Evolutionary conservation across 768 basidiomycete genomes (phyloP), one percentile per base, ranked within the genome.

Genomic region (Fistulinella prunicolor): DNA sequence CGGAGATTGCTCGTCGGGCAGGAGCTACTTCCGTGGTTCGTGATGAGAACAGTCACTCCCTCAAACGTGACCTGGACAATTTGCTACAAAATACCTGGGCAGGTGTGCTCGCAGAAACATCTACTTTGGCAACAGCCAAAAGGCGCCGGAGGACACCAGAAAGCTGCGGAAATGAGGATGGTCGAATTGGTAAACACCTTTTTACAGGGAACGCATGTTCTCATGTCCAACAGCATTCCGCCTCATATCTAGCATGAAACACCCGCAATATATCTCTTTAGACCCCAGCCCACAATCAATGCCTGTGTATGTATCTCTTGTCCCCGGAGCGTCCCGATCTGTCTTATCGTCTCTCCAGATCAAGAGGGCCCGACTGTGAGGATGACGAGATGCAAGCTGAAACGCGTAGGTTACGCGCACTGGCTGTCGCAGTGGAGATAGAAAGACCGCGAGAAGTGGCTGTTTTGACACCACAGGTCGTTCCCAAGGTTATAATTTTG

Each of bases 341-440:
- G 13, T 46, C 49, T 32, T 48, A 45, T 22, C 10, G 6, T 44
- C 26, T 10, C 19, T 10, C n/a, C 44, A 81, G 79, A 54, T 72
- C 70, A 20, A 70, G 67, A 35, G 76, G 72, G 46, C 81, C 79
- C 1, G 75, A 75, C 24, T 68, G 56, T 5, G 81, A 82, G 55
- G 81, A 83, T 52, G 70, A 59, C 40, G 61, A 68, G 40, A 53
- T 29, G 13, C 68, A 73, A 54, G 80, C 80, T n/a, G 53, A 67
- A 37, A 57, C 68, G 42, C 75, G 81, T 40, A 61, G 58, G 51
- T 57, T 58, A 44, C 71, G 62, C 19, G 72, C 80, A 2, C 39
- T 66, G 46, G 64, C 65, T 5, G 67, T 65, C 22, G 72, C 79
- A 1, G 66, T 80, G 16, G 72, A 77, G 34, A 57, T 59, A 17